Evolutionary conservation across 768 basidiomycete genomes (phyloP).

Genomic region (Russula sp.): DNA sequence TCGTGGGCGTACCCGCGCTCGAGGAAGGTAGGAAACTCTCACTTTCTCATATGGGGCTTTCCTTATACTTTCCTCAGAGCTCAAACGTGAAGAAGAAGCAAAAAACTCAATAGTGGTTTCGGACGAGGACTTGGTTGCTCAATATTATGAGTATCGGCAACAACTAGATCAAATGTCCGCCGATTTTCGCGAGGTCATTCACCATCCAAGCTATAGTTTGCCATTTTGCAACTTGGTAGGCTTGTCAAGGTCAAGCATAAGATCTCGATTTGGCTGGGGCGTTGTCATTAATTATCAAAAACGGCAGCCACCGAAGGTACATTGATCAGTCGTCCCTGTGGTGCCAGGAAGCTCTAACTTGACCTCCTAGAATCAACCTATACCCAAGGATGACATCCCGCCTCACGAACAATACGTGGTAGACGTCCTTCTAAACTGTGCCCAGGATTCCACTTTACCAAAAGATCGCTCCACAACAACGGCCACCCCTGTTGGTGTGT

Average conservation of each 20-base stretch:
- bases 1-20: slow-evolving; percentile 78
- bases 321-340: slow-evolving; percentile 19
- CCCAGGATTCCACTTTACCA: slow-evolving; percentile 54
- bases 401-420: slow-evolving; percentile 91
- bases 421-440: slow-evolving; percentile 85
- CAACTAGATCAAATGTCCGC: slow-evolving; percentile 86
- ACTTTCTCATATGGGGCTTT: not conserved
- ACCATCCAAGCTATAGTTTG: slow-evolving; percentile 91
- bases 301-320: slow-evolving; percentile 74
- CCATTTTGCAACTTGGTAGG: slow-evolving; percentile 91
- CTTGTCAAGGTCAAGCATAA: slow-evolving; percentile 89
- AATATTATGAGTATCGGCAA: slow-evolving; percentile 91
- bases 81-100: slow-evolving; percentile 66
- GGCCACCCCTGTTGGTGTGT: slow-evolving; percentile 64
- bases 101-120: slow-evolving; percentile 67
- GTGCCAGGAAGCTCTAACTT: not conserved
- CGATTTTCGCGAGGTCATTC: slow-evolving; percentile 90
- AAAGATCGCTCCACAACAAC: slow-evolving; percentile 56
- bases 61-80: slow-evolving; percentile 47
- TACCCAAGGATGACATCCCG: slow-evolving; percentile 66
- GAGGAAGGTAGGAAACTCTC: slow-evolving; percentile 58
- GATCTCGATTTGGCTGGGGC: slow-evolving; percentile 93
- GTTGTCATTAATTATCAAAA: slow-evolving; percentile 91
- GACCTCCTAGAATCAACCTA: slow-evolving; percentile 54
- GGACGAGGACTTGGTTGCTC: slow-evolving; percentile 77